phyloP scores from a whole-genome alignment of 2,329 filamentous ascomycete genomes.

The Akanthomyces lecanii region DNA sequence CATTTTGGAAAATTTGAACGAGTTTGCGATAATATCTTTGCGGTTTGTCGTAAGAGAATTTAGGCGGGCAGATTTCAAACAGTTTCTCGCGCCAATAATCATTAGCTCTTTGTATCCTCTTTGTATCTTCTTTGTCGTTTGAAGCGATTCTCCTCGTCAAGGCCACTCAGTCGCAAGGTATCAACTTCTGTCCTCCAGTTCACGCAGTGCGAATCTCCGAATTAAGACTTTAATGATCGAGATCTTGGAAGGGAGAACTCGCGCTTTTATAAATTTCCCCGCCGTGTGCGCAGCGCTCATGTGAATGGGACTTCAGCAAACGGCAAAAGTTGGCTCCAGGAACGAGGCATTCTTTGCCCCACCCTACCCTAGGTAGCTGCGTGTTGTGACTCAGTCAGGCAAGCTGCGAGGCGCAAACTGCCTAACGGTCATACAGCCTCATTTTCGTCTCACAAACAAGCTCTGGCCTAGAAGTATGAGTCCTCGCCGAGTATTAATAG shows the following conservation, averaged over 20 bases:
- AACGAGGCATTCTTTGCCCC: slow-evolving; percentile 7
- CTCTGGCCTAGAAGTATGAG: neutral
- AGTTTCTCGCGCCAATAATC: slow-evolving; percentile 1
- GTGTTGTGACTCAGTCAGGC: slow-evolving; percentile 12
- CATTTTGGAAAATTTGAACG: slow-evolving; percentile 5
- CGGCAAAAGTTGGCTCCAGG: neutral
- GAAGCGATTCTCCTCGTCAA: neutral
- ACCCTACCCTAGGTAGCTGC: neutral
- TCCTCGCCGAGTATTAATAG: neutral
- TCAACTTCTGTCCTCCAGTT: neutral
- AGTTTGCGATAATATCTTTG: neutral
- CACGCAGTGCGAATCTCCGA: neutral
- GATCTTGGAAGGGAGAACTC: neutral
- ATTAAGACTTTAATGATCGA: too few species aligned
- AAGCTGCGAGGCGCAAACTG: neutral
- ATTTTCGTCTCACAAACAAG: neutral
- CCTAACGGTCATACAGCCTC: neutral
- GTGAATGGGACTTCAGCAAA: neutral
- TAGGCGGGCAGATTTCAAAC: neutral
- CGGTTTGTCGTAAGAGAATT: neutral
- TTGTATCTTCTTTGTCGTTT: neutral
- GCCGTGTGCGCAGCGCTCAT: neutral
- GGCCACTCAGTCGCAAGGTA: neutral
- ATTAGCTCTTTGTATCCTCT: neutral
- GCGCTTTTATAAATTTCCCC: neutral